A percentile compares a stretch with the other conserved stretches of the same genome.
These are phyloP conservation scores for Takakia lepidozioides DNA, from an alignment of 225 moss, liverwort and hornwort species.

Conservation along the genomic window DNA sequence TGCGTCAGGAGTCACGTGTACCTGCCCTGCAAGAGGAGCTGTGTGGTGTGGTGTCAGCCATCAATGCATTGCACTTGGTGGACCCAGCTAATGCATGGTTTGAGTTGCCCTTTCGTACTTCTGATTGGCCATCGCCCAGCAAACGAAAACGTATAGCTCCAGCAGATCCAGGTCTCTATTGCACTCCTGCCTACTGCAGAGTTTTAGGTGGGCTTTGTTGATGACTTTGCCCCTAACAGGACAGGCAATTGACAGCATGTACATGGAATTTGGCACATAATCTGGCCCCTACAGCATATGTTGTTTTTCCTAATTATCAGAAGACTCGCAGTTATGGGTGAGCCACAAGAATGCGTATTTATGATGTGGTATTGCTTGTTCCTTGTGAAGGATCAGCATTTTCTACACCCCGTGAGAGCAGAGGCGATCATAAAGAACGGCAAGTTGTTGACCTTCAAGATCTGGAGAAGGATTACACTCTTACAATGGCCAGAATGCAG, in stretches of 20 bases:
- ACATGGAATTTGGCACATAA: neutral
- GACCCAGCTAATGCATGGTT: conserved; percentile 57
- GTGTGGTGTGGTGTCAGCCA: conserved; percentile 72
- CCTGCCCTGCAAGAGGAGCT: conserved; percentile 77
- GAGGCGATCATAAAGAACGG: conserved; percentile 23
- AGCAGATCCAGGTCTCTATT: conserved; percentile 38
- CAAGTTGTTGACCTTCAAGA: conserved; percentile 63
- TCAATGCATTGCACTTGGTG: conserved; percentile 85
- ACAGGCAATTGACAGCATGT: too few species aligned
- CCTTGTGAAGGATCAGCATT: conserved; percentile 15
- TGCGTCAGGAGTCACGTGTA: conserved; percentile 54
- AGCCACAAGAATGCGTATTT: too few species aligned
- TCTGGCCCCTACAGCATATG: too few species aligned
- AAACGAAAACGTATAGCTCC: conserved; percentile 64
- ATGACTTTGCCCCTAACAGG: too few species aligned
- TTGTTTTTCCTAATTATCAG: too few species aligned
- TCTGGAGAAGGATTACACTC: conserved; percentile 91
- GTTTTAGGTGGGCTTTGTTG: too few species aligned
- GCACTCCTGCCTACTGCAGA: too few species aligned
- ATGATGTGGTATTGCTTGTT: conserved; percentile 2
- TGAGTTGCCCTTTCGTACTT: conserved; percentile 38
- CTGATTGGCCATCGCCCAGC: conserved; percentile 59
- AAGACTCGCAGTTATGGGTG: too few species aligned
- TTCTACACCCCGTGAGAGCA: conserved; percentile 25
- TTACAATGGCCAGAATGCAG: conserved; percentile 80